Conservation (phyloP, 371 early-diverging fungal genomes). For the Mortierella sp. region DNA sequence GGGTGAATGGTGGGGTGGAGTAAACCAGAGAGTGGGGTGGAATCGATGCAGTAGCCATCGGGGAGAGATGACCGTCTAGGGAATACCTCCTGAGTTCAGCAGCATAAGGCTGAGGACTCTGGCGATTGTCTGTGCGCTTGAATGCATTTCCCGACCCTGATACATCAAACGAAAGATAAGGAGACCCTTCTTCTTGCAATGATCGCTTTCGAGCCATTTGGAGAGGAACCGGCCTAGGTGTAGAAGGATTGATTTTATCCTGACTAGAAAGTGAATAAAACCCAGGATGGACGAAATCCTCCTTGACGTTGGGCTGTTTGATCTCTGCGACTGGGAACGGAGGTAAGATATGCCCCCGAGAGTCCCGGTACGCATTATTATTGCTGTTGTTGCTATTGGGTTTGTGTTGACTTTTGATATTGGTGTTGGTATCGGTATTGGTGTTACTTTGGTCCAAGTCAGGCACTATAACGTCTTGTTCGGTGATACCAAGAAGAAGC, state of each 20-base stretch:
- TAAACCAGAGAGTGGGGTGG: slow-evolving; percentile 15
- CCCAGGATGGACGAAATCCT: slow-evolving; percentile 44
- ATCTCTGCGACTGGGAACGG: slow-evolving; percentile 14
- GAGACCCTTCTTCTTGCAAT: slow-evolving; percentile 16
- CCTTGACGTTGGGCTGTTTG: slow-evolving; percentile 21
- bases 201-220: slow-evolving; percentile 25
- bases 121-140: not conserved
- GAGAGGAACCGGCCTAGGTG: not conserved
- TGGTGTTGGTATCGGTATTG: not conserved
- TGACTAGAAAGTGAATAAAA: slow-evolving; percentile 34
- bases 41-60: slow-evolving; percentile 1
- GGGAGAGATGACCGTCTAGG: slow-evolving; percentile 8
- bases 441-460: not conserved
- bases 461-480: slow-evolving; percentile 17
- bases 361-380: not conserved
- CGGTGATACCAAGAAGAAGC: slow-evolving; percentile 23
- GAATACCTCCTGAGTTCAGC: slow-evolving; percentile 14
- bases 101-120: not conserved
- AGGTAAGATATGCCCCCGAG: not conserved
- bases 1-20: slow-evolving; percentile 27
- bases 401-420: not conserved
- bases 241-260: not conserved
- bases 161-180: not conserved
- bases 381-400: not conserved
- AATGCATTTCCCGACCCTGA: not conserved